These are phyloP conservation scores for Rubia occidens DNA, from an alignment of 305 asterid species.

Conservation along the genomic window DNA sequence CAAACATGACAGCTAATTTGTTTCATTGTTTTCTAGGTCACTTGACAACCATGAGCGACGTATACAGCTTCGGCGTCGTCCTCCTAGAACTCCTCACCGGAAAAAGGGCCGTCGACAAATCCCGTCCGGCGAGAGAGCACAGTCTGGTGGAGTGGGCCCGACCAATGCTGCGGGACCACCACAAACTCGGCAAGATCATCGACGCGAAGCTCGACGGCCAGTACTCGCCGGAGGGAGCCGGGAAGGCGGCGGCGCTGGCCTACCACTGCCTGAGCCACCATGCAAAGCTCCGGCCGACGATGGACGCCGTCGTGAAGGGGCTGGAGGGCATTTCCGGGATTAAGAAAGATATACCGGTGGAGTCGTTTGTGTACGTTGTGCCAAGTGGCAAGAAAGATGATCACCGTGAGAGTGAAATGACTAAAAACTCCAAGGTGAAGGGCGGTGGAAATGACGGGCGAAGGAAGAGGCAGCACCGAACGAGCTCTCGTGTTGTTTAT, in stretches of 20 bases:
- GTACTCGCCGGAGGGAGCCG: conserved; percentile 56
- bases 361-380: conserved; percentile 45
- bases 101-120: conserved; percentile 47
- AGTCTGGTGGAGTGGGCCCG: conserved; percentile 70
- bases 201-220: conserved; percentile 65
- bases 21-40: conserved; percentile 36
- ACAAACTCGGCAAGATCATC: conserved; percentile 45
- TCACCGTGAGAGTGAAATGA: neutral
- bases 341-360: conserved; percentile 38
- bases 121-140: conserved; percentile 53
- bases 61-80: conserved; percentile 74
- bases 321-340: conserved; percentile 38
- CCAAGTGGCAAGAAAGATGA: conserved; percentile 21
- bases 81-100: conserved; percentile 65
- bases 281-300: conserved; percentile 61
- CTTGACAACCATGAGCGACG: conserved; percentile 70
- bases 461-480: conserved; percentile 27
- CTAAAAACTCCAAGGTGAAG: neutral
- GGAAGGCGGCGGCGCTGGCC: conserved; percentile 56
- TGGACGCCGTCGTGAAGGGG: conserved; percentile 49
- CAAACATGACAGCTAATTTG: no score
- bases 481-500: conserved; percentile 34
- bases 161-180: conserved; percentile 53
- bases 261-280: conserved; percentile 48
- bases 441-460: conserved; percentile 18